A percentile compares a stretch with the other conserved stretches of the same genome.
These are phyloP conservation scores for Piloderma croceum DNA, from an alignment of 768 basidiomycete genomes.

Conservation along the genomic window DNA sequence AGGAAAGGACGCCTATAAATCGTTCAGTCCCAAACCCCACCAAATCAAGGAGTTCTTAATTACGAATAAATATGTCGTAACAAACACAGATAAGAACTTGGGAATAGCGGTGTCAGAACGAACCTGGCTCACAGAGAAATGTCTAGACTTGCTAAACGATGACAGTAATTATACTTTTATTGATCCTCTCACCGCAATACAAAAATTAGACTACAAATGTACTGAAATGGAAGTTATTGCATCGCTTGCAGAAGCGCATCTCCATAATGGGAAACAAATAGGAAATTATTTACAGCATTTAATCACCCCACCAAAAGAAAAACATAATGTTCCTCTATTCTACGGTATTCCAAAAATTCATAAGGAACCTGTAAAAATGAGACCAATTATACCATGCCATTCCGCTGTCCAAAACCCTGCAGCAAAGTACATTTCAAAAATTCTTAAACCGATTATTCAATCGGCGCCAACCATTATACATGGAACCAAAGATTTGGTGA, in stretches of 20 bases:
- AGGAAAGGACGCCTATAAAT: no score
- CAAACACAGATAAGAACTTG: conserved; percentile 23
- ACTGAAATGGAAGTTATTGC: no score
- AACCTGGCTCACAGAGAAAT: no score
- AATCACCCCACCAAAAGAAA: no score
- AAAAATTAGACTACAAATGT: conserved; percentile 3
- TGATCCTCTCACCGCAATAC: neutral
- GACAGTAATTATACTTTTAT: conserved; percentile 5
- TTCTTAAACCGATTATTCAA: conserved; percentile 26
- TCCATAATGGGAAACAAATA: conserved; percentile 8
- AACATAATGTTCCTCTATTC: conserved; percentile 12
- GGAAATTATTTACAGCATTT: conserved; percentile 10
- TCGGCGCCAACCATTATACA: conserved; percentile 21
- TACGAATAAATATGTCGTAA: conserved; percentile 18
- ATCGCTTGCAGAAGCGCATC: no score
- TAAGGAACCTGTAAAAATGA: conserved; percentile 24
- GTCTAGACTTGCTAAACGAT: no score
- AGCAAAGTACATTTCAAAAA: conserved; percentile 27
- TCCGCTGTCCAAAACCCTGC: no score
- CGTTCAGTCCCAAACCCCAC: no score
- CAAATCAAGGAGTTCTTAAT: conserved; percentile 10
- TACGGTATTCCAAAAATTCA: conserved; percentile 32
- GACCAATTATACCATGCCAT: conserved; percentile 30
- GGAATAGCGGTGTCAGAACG: no score
- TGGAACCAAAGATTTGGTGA: conserved; percentile 29